Percentiles rank a stretch among this genome's conserved stretches.
Conservation (phyloP, 2,329 filamentous ascomycete species). For the Mycocentrospora acerina region DNA sequence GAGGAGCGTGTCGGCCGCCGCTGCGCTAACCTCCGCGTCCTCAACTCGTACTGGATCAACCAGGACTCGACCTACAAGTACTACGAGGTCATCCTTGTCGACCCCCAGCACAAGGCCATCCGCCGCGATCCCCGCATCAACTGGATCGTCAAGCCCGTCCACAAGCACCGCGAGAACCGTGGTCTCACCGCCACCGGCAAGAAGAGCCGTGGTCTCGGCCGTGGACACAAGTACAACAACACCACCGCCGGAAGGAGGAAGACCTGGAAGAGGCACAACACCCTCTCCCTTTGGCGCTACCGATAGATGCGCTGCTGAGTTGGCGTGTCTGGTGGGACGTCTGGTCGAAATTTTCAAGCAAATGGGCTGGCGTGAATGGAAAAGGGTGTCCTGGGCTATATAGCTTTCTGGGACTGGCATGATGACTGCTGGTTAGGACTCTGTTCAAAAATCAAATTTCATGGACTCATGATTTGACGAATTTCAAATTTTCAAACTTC, state of each 20-base stretch:
- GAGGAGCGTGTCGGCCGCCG: slow-evolving; percentile 99
- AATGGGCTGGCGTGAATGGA: slow-evolving; percentile 38
- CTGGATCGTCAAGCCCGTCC: slow-evolving; percentile 99
- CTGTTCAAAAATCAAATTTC: slow-evolving; percentile 32
- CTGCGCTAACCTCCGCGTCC: slow-evolving; percentile 97
- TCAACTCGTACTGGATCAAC: slow-evolving; percentile 99
- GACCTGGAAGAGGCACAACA: slow-evolving; percentile 99
- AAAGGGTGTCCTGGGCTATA: slow-evolving; percentile 35
- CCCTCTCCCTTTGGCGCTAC: slow-evolving; percentile 98
- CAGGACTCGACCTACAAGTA: slow-evolving; percentile 99
- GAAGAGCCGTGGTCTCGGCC: slow-evolving; percentile 99
- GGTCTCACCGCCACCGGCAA: slow-evolving; percentile 98
- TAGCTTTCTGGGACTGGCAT: slow-evolving; percentile 28
- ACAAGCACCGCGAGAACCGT: slow-evolving; percentile 99
- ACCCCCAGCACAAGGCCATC: slow-evolving; percentile 99
- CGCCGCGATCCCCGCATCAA: slow-evolving; percentile 98
- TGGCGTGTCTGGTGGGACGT: slow-evolving; percentile 31
- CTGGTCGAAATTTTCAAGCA: slow-evolving; percentile 34
- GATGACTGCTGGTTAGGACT: slow-evolving; percentile 21
- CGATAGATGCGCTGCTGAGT: slow-evolving; percentile 59
- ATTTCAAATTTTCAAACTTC: slow-evolving; percentile 10
- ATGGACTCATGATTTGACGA: slow-evolving; percentile 36
- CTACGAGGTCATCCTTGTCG: slow-evolving; percentile 99
- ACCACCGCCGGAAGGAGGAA: slow-evolving; percentile 95
- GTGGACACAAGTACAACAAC: slow-evolving; percentile 99